Evolutionary conservation across 345 rosid genomes (phyloP).

Genomic region (Dimocarpus longan): DNA sequence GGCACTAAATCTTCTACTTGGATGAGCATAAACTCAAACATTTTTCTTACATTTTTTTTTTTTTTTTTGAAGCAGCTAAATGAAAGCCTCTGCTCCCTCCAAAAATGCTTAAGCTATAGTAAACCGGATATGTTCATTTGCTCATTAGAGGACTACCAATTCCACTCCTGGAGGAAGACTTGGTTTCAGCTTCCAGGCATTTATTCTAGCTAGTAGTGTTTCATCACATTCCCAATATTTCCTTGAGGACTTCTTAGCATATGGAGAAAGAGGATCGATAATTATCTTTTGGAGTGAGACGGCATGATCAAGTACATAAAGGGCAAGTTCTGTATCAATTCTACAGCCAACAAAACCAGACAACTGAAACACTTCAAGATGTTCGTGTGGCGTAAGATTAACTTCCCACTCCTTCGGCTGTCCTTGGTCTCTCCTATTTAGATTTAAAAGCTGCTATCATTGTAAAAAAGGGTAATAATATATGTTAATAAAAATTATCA

Average conservation of each 20-base stretch:
- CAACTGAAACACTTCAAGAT: background rate
- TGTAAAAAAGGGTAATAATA: background rate
- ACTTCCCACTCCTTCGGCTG: background rate
- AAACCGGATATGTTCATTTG: background rate
- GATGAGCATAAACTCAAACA: no score
- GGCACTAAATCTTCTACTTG: background rate
- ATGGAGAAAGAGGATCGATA: background rate
- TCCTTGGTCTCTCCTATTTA: background rate
- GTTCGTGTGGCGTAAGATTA: background rate
- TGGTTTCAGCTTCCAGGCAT: background rate
- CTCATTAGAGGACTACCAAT: background rate
- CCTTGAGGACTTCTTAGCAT: background rate
- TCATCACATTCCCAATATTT: background rate
- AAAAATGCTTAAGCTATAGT: background rate
- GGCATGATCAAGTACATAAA: background rate
- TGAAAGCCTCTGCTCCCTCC: background rate
- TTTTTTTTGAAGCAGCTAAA: background rate
- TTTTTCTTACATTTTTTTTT: background rate
- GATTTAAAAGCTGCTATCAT: background rate
- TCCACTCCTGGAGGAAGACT: background rate
- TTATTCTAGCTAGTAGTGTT: background rate
- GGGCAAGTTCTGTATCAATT: background rate
- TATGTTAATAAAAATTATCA: background rate
- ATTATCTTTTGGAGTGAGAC: background rate
- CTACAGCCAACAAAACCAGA: background rate